Base-by-base conservation (phyloP, 371 early-diverging fungal species). In the Haplosporangium sp. region DNA sequence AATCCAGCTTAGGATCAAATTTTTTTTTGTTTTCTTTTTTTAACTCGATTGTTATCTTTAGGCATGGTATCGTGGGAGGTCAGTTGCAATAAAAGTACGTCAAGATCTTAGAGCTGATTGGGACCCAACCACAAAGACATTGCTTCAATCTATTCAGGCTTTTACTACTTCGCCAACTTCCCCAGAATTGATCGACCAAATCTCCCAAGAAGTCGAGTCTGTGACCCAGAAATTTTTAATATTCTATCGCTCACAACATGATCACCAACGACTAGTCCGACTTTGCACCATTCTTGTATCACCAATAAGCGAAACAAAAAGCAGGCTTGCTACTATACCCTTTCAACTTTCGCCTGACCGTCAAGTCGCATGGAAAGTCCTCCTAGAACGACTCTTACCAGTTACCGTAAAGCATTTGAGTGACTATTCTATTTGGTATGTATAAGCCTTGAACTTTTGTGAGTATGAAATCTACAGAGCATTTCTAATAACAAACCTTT, bases 31-130 rank as follows among this genome's bases (percentile, higher is more conserved):
- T 27, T 27, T 27, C 27, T 27, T 27, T 27, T 27, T 55, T 17
- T 42, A 44, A 55, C 27, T 40, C 58, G 20, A 10, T 27, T 57
- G 9, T 60, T 7, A 7, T 15, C 15, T 38, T 60, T 64, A 84
- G 87, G 82, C 85, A 34, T 87, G 86, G 82, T 86, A 84, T 71
- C 76, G 87, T 7, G 88, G 87, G 17, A 59, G 84, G 50, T 84
- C 57, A 20, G 83, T 75, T 35, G 85, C 86, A 6, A 60, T 64
- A 5, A 65, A 60, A 1, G 74, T 82, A 67, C 83, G 88, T 13
- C 77, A 79, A 56, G 74, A 60, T 9, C 65, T 79, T 67, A 78
- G 88, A 47, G 61, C 57, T 19, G 10, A 19, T 35, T 76, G 85
- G 78, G 86, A 88, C 53, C 57, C 61, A 20, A 69, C 81, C 0